phyloP scores from a whole-genome alignment of 2,329 filamentous ascomycete species.

The Cordyceps militaris region DNA sequence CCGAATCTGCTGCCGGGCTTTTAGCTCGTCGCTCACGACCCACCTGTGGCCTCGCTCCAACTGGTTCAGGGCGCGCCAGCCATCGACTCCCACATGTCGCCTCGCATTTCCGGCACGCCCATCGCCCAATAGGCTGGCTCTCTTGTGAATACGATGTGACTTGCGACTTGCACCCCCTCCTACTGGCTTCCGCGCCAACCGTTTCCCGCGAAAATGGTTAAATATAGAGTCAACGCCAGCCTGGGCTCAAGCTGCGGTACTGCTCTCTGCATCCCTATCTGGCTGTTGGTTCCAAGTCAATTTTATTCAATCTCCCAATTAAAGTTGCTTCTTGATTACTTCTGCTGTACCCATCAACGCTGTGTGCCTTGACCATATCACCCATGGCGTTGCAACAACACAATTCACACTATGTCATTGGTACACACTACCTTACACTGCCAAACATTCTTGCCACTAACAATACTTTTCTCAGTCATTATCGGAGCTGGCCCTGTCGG shows the following conservation, averaged over 20 bases:
- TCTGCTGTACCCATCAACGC: neutral
- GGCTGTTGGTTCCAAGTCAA: neutral
- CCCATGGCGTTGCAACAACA: constrained; percentile 5
- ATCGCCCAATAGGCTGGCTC: neutral
- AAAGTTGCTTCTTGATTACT: neutral
- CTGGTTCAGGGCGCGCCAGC: neutral
- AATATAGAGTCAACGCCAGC: neutral
- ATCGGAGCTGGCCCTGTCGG: constrained; percentile 86
- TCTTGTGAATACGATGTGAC: neutral
- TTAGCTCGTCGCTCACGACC: constrained; percentile 4
- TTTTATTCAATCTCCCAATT: neutral
- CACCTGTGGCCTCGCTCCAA: neutral
- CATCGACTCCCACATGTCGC: neutral
- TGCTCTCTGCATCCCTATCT: neutral
- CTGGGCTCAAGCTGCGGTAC: neutral
- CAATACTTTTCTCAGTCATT: constrained; percentile 54
- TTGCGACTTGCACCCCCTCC: neutral
- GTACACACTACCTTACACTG: constrained; percentile 21
- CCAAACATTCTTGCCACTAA: neutral
- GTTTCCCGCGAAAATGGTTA: neutral
- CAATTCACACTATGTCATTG: constrained; percentile 35
- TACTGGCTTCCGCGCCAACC: neutral
- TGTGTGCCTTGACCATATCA: neutral
- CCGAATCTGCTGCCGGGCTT: constrained; percentile 16
- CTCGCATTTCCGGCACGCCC: neutral